Percentiles rank a stretch among this genome's conserved stretches.
These are phyloP conservation scores for Coprinopsis cinerea DNA, from an alignment of 768 basidiomycete genomes.

Conservation along the genomic window DNA sequence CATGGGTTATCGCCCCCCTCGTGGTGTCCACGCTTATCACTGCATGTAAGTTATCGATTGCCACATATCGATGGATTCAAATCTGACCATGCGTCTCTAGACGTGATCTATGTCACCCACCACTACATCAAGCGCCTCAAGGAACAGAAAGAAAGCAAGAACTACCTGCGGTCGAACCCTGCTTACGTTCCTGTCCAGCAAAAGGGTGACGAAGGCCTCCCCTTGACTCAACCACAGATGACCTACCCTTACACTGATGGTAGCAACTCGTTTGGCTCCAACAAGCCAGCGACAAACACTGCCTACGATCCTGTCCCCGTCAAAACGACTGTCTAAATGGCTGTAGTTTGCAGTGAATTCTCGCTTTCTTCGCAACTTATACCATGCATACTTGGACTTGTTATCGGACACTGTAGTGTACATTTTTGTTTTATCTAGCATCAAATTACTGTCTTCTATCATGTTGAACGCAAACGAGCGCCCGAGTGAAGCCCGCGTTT, in stretches of 20 bases:
- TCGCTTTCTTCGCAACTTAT: background rate
- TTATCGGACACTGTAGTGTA: background rate
- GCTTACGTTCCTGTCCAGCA: constrained; percentile 23
- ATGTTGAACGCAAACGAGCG: too few species aligned
- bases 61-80: constrained; percentile 1
- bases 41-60: constrained; percentile 27
- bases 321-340: background rate
- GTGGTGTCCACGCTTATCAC: constrained; percentile 19
- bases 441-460: too few species aligned
- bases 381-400: background rate
- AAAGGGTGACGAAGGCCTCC: constrained; percentile 21
- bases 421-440: background rate
- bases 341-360: too few species aligned
- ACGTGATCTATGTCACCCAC: constrained; percentile 33
- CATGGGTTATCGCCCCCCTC: constrained; percentile 29
- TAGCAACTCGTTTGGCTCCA: constrained; percentile 23
- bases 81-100: constrained; percentile 18
- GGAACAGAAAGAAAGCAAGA: constrained; percentile 21
- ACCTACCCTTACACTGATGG: constrained; percentile 29
- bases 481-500: too few species aligned
- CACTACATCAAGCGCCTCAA: constrained; percentile 29
- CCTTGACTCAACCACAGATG: constrained; percentile 21
- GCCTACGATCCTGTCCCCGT: constrained; percentile 1
- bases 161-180: constrained; percentile 14
- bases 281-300: background rate